Conservation (phyloP, 2,329 filamentous ascomycete genomes). For the Nannizziopsis barbatae region DNA sequence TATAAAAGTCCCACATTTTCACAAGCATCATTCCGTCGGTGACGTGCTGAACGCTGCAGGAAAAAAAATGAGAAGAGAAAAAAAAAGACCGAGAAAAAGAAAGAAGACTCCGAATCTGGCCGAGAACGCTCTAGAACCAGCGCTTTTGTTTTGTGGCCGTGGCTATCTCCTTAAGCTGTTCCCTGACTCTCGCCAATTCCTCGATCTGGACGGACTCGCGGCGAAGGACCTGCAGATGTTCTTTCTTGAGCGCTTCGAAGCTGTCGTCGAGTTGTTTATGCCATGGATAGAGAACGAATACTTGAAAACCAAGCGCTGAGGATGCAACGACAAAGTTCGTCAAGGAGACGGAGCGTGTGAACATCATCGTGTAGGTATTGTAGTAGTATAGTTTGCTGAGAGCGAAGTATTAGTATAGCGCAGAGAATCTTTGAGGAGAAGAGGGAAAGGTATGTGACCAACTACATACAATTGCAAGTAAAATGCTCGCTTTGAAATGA, state of each 20-base stretch:
- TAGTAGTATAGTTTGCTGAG: neutral
- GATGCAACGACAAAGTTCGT: constrained; percentile 57
- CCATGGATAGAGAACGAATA: constrained; percentile 61
- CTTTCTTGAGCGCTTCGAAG: constrained; percentile 49
- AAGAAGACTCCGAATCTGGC: no score
- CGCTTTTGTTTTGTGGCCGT: neutral
- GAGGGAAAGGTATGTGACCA: no score
- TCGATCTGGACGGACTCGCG: constrained; percentile 10
- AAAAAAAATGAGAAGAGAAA: no score
- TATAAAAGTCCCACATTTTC: no score
- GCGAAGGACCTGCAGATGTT: constrained; percentile 38
- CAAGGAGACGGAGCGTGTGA: constrained; percentile 45
- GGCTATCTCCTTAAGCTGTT: constrained; percentile 12
- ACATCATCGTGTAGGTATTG: constrained; percentile 26
- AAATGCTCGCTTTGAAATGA: no score
- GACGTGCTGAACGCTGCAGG: no score
- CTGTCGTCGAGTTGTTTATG: constrained; percentile 54
- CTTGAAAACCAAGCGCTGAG: constrained; percentile 55
- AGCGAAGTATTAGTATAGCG: no score
- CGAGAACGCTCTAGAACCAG: neutral
- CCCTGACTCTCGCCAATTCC: constrained; percentile 12
- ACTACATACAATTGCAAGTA: no score
- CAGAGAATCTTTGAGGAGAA: no score
- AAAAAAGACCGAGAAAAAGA: no score
- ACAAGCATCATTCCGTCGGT: no score